Percentiles rank a stretch among this genome's conserved stretches.
Evolutionary conservation across 148 eudicot species (phyloP).

Genomic region (Silene uniflora): DNA sequence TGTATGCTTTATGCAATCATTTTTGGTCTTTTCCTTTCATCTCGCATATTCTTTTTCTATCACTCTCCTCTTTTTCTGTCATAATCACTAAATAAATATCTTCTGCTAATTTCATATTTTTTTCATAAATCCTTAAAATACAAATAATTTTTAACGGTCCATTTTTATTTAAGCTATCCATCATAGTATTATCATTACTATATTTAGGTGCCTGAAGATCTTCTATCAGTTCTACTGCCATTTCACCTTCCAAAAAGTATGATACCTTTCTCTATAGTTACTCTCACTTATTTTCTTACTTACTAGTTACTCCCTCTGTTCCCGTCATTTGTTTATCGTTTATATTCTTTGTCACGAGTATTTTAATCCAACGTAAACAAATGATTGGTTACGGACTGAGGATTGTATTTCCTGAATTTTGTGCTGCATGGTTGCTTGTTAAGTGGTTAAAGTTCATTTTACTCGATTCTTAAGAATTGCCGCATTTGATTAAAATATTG

Average conservation of each 20-base stretch:
- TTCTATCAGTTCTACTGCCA: neutral
- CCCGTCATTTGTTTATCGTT: no score
- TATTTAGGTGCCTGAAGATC: neutral
- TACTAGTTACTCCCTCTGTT: no score
- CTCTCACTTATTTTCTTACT: neutral
- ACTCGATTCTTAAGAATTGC: no score
- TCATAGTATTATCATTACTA: neutral
- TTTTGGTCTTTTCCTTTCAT: neutral
- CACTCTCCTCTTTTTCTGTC: conserved; percentile 2
- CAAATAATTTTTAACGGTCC: neutral
- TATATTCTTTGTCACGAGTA: no score
- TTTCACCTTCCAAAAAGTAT: conserved; percentile 1
- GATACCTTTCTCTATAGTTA: neutral
- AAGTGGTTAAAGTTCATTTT: no score
- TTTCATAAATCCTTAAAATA: neutral
- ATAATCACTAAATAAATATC: conserved; percentile 21
- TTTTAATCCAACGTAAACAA: no score
- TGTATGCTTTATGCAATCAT: neutral
- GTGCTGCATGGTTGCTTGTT: no score
- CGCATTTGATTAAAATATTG: no score
- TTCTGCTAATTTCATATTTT: neutral
- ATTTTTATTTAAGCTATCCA: neutral
- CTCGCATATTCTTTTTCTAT: conserved; percentile 12
- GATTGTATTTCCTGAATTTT: no score
- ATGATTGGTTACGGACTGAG: no score